Base-by-base conservation (phyloP, 2,329 filamentous ascomycete species). In the Aspergillus fumigatus region DNA sequence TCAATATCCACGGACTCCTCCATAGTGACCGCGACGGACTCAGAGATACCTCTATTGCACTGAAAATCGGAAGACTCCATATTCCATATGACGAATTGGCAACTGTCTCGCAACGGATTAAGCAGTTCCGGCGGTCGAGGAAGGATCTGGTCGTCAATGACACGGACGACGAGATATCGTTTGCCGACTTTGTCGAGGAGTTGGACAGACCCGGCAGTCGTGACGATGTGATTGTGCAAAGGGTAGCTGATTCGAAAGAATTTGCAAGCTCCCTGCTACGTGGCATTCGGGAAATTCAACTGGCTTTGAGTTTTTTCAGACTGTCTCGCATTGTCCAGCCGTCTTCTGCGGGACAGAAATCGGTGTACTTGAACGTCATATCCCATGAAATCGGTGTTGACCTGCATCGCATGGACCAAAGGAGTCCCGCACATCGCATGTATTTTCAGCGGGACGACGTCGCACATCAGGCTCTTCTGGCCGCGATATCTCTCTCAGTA, bases 321-420 rank as follows among this genome's bases (percentile, higher is more conserved):
- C 76, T 99, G 57, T 92, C 90, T 23, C 94, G 92, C 72, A 87
- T 86, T 65, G 82, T 97, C 11, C 81, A 87, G 41, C 81, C 85
- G 1, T 80, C 90, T 57, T 84, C 86, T 60, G 81, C 87, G 3
- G 81, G 82, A 3, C 85, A 87, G 27, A 80, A 82, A n/a, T 87
- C 90, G 3, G 82, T 96, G 7, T 85, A 89, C 58, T 80, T 97
- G 59, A 96, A 93, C 68, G 83, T 92, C 48, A 92, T 93, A 6
- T 96, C 96, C 84, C 97, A 99, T 72, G 95, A 99, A 71, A 86
- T 99, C 45, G 93, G 93, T 58, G 84, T 99, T 69, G 94, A 99
- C 69, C 79, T 99, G 43, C 88, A 97, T 70, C 87, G 93, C 23
- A 82, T 99, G 54, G 93, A 99, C 70, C 88, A 90, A 45, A 93